phyloP scores from a whole-genome alignment of 768 basidiomycete genomes.

The Nevesoporus exiguus region DNA sequence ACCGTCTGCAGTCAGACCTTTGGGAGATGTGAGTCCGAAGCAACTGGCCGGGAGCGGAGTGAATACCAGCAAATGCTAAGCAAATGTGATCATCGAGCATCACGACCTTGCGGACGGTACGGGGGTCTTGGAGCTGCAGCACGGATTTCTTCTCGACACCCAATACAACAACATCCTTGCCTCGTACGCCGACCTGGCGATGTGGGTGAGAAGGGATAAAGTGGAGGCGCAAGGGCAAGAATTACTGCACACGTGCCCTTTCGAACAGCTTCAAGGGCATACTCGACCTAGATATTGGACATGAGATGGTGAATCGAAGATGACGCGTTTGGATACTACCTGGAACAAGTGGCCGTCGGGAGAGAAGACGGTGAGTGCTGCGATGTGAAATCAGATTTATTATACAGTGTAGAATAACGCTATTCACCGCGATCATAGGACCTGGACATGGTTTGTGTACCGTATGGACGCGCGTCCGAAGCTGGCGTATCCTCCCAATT shows the following conservation, averaged over 20 bases:
- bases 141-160: slow-evolving; percentile 99
- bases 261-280: slow-evolving; percentile 95
- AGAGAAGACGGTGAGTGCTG: slow-evolving; percentile 96
- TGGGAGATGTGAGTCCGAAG: slow-evolving; percentile 9
- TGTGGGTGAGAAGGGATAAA: slow-evolving; percentile 3
- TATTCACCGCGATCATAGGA: slow-evolving; percentile 92
- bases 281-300: slow-evolving; percentile 76
- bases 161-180: slow-evolving; percentile 90
- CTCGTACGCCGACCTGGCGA: slow-evolving; percentile 87
- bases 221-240: slow-evolving; percentile 16
- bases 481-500: slow-evolving; percentile 23
- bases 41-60: neutral
- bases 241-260: slow-evolving; percentile 94
- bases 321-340: slow-evolving; percentile 45
- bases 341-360: slow-evolving; percentile 99
- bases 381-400: slow-evolving; percentile 4
- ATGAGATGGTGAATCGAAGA: slow-evolving; percentile 10
- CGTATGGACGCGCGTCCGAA: slow-evolving; percentile 51
- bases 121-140: slow-evolving; percentile 94
- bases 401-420: neutral
- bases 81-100: slow-evolving; percentile 99
- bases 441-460: slow-evolving; percentile 63
- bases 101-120: slow-evolving; percentile 96
- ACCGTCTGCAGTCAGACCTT: slow-evolving; percentile 96
- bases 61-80: slow-evolving; percentile 92